Evolutionary conservation across 306 rosid species (phyloP).

Genomic region (Argentina anserina): DNA sequence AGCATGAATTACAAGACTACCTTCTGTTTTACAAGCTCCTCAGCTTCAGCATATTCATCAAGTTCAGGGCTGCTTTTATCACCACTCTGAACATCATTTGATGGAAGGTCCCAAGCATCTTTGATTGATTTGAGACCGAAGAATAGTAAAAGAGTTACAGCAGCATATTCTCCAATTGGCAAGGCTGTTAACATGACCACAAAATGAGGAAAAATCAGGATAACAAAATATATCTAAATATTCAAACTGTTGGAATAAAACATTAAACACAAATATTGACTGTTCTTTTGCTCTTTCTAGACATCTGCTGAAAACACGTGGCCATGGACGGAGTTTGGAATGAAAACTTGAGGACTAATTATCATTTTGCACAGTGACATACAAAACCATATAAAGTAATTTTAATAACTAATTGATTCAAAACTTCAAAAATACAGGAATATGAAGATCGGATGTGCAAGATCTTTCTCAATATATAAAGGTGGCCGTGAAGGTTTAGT

Average conservation of each 20-base stretch:
- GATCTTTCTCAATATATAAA: background rate
- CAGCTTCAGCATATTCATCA: slow-evolving; percentile 82
- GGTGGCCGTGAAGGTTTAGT: background rate
- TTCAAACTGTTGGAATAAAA: background rate
- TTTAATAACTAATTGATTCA: too few relatives aligned
- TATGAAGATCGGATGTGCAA: background rate
- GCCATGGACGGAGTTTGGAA: background rate
- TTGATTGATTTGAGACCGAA: slow-evolving; percentile 88
- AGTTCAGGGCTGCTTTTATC: slow-evolving; percentile 61
- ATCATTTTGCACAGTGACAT: background rate
- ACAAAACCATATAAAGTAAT: background rate
- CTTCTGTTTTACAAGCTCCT: slow-evolving; percentile 94
- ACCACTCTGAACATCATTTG: slow-evolving; percentile 45
- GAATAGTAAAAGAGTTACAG: slow-evolving; percentile 87
- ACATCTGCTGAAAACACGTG: background rate
- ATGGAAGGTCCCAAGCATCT: slow-evolving; percentile 96
- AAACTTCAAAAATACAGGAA: background rate
- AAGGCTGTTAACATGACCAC: slow-evolving; percentile 55
- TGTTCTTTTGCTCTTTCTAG: background rate
- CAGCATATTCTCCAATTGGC: slow-evolving; percentile 98
- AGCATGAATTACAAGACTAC: slow-evolving; percentile 23
- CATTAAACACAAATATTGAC: background rate
- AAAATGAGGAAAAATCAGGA: slow-evolving; percentile 14
- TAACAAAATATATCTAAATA: background rate
- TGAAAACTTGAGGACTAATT: background rate